Conservation (phyloP, 176 grass and related monocot species). For the Phyllostachys edulis region DNA sequence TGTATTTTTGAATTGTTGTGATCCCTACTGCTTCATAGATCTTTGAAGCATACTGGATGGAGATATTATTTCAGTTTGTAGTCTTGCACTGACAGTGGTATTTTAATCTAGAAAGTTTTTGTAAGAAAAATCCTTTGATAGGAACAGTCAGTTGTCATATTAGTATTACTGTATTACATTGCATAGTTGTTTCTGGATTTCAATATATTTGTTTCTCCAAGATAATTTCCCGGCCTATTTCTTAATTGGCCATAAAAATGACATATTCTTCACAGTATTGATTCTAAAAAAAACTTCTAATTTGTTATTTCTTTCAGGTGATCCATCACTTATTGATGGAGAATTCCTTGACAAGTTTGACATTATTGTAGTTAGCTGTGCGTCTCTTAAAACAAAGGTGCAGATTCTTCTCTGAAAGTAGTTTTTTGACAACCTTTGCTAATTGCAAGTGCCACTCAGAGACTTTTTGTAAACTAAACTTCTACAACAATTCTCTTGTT, state of each 20-base stretch:
- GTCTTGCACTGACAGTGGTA: neutral
- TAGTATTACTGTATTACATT: neutral
- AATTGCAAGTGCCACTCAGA: neutral
- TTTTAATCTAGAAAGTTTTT: neutral
- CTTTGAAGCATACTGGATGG: neutral
- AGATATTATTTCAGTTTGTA: neutral
- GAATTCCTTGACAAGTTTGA: conserved; percentile 89
- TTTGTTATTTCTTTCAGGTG: conserved; percentile 60
- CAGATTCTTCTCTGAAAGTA: conserved; percentile 26
- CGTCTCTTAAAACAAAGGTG: conserved; percentile 79
- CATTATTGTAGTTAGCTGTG: conserved; percentile 71
- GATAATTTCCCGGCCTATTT: neutral
- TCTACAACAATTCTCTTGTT: neutral
- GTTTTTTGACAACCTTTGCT: neutral
- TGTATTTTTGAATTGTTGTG: neutral
- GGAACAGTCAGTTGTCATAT: neutral
- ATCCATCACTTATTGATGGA: conserved; percentile 63
- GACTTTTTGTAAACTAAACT: neutral
- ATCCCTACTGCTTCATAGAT: neutral
- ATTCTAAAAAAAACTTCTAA: neutral
- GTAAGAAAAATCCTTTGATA: conserved; percentile 20
- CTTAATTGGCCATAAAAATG: neutral
- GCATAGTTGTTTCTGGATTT: neutral
- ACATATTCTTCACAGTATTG: neutral
- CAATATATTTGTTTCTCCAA: neutral